A percentile compares a stretch with the other conserved stretches of the same genome.
These are phyloP conservation scores for Saccharomyces hybrid DNA, from an alignment of 1,139 yeast species.

Conservation along the genomic window DNA sequence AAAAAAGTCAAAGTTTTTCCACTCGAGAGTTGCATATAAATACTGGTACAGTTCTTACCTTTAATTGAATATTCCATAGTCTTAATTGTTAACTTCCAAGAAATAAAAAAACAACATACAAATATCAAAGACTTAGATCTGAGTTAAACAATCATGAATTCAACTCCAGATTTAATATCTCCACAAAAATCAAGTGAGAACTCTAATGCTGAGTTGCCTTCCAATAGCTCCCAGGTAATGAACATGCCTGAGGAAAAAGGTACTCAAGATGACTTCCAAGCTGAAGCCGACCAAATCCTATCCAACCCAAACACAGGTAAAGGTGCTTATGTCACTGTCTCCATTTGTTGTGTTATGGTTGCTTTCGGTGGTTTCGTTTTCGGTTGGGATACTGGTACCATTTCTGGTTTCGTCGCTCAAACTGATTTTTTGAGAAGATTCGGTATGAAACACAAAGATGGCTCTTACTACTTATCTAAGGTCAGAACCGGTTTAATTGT, in stretches of 20 bases:
- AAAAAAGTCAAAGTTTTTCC: neutral
- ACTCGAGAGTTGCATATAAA: neutral
- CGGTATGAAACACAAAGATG: constrained; percentile 46
- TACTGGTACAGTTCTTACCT: neutral
- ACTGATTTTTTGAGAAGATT: constrained; percentile 46
- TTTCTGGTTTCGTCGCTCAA: constrained; percentile 71
- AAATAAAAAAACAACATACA: neutral
- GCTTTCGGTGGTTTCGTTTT: constrained; percentile 64
- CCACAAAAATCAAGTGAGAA: constrained; percentile 16
- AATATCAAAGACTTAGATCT: neutral
- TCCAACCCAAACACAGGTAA: constrained; percentile 6
- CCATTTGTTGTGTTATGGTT: constrained; percentile 38
- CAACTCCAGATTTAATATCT: constrained; percentile 19
- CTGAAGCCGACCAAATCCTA: neutral
- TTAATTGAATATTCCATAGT: neutral
- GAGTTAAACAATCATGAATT: constrained; percentile 10
- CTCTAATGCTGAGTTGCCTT: constrained; percentile 5
- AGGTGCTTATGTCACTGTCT: constrained; percentile 33
- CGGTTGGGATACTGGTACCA: constrained; percentile 74
- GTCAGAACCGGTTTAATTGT: constrained; percentile 55
- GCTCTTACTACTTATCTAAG: constrained; percentile 39
- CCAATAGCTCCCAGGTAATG: constrained; percentile 14
- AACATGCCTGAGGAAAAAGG: constrained; percentile 18
- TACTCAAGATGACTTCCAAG: constrained; percentile 19
- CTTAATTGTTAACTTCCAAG: constrained; percentile 14